Evolutionary conservation across 2,329 filamentous ascomycete genomes (phyloP).

Genomic region (Diaporthe helianthi): DNA sequence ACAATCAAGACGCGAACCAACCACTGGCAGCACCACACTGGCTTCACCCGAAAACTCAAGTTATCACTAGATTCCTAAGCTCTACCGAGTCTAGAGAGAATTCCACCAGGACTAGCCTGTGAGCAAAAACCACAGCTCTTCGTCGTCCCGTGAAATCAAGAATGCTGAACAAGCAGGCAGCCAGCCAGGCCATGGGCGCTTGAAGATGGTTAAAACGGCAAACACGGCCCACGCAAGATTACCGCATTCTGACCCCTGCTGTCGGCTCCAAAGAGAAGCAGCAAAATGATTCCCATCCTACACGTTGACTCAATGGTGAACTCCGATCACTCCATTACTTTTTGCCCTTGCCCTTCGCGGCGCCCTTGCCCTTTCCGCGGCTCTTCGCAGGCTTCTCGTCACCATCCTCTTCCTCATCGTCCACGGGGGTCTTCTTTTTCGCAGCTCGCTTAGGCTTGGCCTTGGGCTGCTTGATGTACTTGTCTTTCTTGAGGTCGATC

Average conservation of each 20-base stretch:
- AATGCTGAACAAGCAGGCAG: neutral
- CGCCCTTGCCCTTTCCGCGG: constrained; percentile 49
- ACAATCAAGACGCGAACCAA: neutral
- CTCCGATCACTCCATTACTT: constrained; percentile 38
- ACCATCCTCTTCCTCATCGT: constrained; percentile 56
- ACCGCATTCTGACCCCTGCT: neutral
- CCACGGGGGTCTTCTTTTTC: constrained; percentile 53
- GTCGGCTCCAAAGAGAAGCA: neutral
- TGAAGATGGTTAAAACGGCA: neutral
- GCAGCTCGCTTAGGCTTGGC: constrained; percentile 58
- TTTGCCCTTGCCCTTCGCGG: constrained; percentile 58
- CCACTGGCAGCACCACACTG: neutral
- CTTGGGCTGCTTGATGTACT: constrained; percentile 94
- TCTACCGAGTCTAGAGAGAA: neutral
- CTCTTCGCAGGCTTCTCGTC: constrained; percentile 64
- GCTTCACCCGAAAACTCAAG: neutral
- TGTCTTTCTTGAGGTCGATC: constrained; percentile 89
- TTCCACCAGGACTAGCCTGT: neutral
- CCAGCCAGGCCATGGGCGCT: too few relatives aligned
- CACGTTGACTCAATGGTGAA: neutral
- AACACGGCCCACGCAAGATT: neutral
- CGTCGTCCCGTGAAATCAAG: neutral
- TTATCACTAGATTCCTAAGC: neutral
- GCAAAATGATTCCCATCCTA: constrained; percentile 1
- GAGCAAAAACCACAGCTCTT: neutral